Conservation (phyloP, 441 rosid species). For the Metrosideros polymorpha region DNA sequence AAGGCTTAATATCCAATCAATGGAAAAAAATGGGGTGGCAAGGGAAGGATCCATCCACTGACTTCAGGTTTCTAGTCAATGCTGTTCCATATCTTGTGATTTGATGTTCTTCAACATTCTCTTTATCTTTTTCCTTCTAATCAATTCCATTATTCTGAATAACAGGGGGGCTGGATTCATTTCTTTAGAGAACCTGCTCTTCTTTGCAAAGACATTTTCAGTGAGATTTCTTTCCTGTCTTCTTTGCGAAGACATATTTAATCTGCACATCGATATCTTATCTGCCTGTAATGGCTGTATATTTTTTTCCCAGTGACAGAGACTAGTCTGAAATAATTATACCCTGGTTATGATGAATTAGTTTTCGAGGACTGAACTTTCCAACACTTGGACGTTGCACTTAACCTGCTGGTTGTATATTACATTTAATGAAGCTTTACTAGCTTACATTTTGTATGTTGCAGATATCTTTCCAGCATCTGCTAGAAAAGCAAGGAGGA, state of each 20-base stretch:
- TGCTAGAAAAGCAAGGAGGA: slow-evolving; percentile 68
- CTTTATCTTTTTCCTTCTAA: background rate
- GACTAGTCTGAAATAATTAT: background rate
- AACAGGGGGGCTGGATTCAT: slow-evolving; percentile 92
- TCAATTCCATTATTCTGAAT: background rate
- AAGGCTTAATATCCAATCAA: slow-evolving; percentile 67
- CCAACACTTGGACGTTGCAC: background rate
- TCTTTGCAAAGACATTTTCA: slow-evolving; percentile 82
- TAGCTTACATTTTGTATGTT: background rate
- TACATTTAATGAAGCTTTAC: background rate
- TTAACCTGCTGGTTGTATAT: background rate
- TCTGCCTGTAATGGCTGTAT: background rate
- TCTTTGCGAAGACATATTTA: background rate
- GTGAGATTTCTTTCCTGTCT: slow-evolving; percentile 21
- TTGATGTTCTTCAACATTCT: background rate
- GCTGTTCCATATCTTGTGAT: background rate
- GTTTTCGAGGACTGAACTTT: background rate
- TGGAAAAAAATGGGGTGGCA: slow-evolving; percentile 99
- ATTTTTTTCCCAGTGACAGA: background rate
- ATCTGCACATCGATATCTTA: background rate
- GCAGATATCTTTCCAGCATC: slow-evolving; percentile 65
- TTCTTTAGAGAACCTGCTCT: slow-evolving; percentile 79
- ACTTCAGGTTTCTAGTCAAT: slow-evolving; percentile 54
- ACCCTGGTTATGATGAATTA: background rate
- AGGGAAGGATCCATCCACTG: slow-evolving; percentile 93